Base-by-base conservation (phyloP, 1,284 basidiomycete species). In the Rhizoctonia solani region DNA sequence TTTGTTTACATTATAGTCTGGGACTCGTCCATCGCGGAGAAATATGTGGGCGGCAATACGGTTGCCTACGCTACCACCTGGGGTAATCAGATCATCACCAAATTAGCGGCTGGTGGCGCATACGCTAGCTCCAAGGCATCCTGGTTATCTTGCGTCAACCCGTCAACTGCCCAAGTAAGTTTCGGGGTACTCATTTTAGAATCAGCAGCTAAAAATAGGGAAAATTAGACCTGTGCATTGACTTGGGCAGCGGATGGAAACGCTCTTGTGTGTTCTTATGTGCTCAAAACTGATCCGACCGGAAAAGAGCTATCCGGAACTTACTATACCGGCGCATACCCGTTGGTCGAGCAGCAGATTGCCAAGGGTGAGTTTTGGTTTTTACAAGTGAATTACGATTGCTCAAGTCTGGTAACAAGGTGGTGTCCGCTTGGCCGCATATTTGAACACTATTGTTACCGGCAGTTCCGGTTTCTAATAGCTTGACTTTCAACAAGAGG, bases 241-340 rank as follows among this genome's bases (percentile, higher is more conserved):
- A 50, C 52, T 30, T 71, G 70, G 70, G 67, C 69, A 14, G 29
- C 34, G 11, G 71, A 71, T 34, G 46, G 39, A 54, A 71, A 70
- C 41, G 54, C 63, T 1, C 41, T 61, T 27, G 49, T 69, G 16
- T 71, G 67, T 65, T 59, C 54, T 25, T 69, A 46, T 41, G 69
- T 71, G 19, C 46, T 71, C 32, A 67, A 66, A 42, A 55, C 68
- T 4, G 63, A 53, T 29, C 61, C 58, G 3, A 52, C 14, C n/a
- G 50, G 29, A 3, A 34, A 52, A 14, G 68, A 70, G 9, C 25
- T 61, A 25, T 34, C 30, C 16, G 56, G 49, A 16, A 58, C 61
- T 11, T 71, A 70, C 41, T 70, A 69, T 34, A 54, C 54, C 8
- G 61, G 53, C 4, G 67, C 67, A 14, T 49, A 53, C 4, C 67